Evolutionary conservation across 2,329 filamentous ascomycete genomes (phyloP).

Genomic region (Exophiala lecanii-corni): DNA sequence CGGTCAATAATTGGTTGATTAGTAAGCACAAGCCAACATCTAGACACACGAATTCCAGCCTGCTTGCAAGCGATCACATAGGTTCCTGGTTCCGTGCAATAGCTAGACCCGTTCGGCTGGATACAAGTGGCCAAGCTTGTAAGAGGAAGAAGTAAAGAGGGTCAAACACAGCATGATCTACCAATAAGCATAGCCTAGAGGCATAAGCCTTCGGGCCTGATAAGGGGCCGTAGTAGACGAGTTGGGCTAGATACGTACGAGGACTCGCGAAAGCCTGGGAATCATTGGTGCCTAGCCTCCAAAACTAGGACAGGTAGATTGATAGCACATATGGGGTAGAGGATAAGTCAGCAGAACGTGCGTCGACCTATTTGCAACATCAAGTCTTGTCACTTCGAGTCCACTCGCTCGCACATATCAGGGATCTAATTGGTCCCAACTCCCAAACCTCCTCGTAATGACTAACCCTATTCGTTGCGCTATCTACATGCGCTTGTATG

Average conservation of each 20-base stretch:
- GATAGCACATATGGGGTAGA: not conserved
- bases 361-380: not conserved
- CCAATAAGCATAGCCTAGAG: conserved; percentile 1
- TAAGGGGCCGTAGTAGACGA: not conserved
- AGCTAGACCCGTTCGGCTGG: too few species aligned
- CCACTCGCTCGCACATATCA: not conserved
- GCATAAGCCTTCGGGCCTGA: not conserved
- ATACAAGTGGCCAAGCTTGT: too few species aligned
- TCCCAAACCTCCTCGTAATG: not conserved
- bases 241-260: not conserved
- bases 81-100: too few species aligned
- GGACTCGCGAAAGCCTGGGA: not conserved
- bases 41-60: too few species aligned
- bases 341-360: not conserved
- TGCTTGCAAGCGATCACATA: too few species aligned
- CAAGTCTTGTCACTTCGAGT: not conserved
- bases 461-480: not conserved
- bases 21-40: too few species aligned
- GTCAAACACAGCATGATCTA: not conserved
- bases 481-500: not conserved
- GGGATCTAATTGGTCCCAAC: not conserved
- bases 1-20: too few species aligned
- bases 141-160: not conserved
- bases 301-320: not conserved
- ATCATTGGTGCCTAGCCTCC: not conserved